phyloP scores from a whole-genome alignment of 169 alveolate genomes.

The Eimeria falciformis region DNA sequence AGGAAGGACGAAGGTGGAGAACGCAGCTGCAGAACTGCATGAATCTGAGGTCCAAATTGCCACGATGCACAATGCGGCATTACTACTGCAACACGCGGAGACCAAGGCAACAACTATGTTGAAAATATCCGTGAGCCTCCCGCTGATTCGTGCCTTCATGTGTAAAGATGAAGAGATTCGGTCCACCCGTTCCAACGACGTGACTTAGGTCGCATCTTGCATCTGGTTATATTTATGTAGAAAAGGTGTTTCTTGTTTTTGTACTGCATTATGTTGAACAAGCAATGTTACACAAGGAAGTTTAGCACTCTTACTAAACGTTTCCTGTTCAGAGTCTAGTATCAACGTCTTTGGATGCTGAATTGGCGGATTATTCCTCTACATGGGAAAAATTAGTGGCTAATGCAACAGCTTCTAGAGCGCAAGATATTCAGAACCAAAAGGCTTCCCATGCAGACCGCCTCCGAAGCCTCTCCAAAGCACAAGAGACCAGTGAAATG shows the following conservation, averaged over 20 bases:
- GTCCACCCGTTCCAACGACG: too few relatives aligned
- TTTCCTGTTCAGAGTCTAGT: neutral
- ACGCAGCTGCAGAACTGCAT: slow-evolving; percentile 53
- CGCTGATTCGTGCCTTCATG: neutral
- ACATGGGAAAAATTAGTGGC: slow-evolving; percentile 53
- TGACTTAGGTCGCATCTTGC: too few relatives aligned
- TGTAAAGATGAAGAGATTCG: too few relatives aligned
- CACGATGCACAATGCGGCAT: slow-evolving; percentile 11
- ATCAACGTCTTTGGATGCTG: slow-evolving; percentile 26
- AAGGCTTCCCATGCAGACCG: slow-evolving; percentile 33
- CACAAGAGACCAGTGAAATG: slow-evolving; percentile 13
- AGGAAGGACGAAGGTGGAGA: slow-evolving; percentile 3
- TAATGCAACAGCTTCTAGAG: slow-evolving; percentile 23
- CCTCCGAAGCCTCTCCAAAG: slow-evolving; percentile 49
- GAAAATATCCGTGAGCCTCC: slow-evolving; percentile 14
- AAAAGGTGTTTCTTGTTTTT: too few relatives aligned
- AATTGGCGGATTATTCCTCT: slow-evolving; percentile 51
- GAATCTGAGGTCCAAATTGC: slow-evolving; percentile 61
- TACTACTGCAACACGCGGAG: slow-evolving; percentile 50
- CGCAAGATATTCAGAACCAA: slow-evolving; percentile 34
- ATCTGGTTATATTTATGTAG: too few relatives aligned
- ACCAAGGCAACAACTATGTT: slow-evolving; percentile 47
- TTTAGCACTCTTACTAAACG: too few relatives aligned
- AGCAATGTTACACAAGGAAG: too few relatives aligned
- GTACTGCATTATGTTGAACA: too few relatives aligned